phyloP scores from a whole-genome alignment of 176 grass and related monocot species.

The Dactylis glomerata region DNA sequence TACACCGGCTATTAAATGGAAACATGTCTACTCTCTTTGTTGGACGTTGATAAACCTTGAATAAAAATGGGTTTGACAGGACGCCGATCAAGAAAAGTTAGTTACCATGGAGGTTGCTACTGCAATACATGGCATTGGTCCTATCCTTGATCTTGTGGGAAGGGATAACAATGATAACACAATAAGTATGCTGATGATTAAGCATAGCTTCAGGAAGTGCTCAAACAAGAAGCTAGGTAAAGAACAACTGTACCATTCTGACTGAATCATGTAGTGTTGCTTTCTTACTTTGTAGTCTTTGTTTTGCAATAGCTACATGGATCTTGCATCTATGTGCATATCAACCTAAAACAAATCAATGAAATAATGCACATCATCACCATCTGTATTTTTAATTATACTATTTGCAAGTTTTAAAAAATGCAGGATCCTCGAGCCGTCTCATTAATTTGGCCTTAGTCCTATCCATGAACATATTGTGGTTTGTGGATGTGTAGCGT shows the following conservation, averaged over 20 bases:
- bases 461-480: too few species aligned
- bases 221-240: constrained; percentile 69
- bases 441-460: too few species aligned
- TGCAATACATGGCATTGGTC: constrained; percentile 54
- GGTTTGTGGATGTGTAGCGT: too few species aligned
- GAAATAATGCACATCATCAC: too few species aligned
- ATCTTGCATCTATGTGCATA: background rate
- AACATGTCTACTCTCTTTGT: constrained; percentile 63
- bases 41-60: constrained; percentile 61
- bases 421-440: too few species aligned
- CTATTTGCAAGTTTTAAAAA: too few species aligned
- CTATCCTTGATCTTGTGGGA: constrained; percentile 49
- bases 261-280: background rate
- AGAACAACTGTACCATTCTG: background rate
- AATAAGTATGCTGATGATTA: too few species aligned
- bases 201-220: constrained; percentile 50
- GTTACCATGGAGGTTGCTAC: constrained; percentile 47
- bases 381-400: too few species aligned
- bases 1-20: constrained; percentile 45
- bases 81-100: constrained; percentile 48
- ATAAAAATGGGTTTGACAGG: constrained; percentile 46
- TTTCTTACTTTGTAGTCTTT: constrained; percentile 3
- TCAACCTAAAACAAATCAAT: too few species aligned
- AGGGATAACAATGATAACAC: constrained; percentile 29
- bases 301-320: background rate